Percentiles rank a stretch among this genome's conserved stretches.
phyloP scores from a whole-genome alignment of 1,284 basidiomycete species.

The Fomitopsis betulina region DNA sequence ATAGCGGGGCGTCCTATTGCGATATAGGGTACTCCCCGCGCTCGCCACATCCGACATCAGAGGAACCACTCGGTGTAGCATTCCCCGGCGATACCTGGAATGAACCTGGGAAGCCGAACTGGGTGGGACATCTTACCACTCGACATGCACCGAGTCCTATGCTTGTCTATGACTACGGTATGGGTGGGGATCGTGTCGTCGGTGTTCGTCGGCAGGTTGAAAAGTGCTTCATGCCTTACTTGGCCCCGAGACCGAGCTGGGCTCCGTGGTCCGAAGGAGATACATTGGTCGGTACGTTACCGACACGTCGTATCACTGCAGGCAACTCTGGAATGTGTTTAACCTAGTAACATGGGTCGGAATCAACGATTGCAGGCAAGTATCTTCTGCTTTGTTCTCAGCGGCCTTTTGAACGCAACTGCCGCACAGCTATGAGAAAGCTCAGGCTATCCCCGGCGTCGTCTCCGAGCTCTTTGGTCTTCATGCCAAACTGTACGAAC shows the following conservation, averaged over 20 bases:
- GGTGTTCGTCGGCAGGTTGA: constrained; percentile 40
- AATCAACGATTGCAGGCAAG: constrained; percentile 58
- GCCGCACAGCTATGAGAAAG: not conserved
- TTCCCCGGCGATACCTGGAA: constrained; percentile 43
- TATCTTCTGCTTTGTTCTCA: not conserved
- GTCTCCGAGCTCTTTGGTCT: constrained; percentile 33
- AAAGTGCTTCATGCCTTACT: constrained; percentile 30
- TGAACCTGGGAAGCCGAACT: constrained; percentile 41
- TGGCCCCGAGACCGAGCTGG: constrained; percentile 34
- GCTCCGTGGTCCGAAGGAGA: constrained; percentile 39
- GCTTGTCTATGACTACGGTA: constrained; percentile 47
- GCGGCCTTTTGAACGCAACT: not conserved
- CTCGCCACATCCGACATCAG: constrained; percentile 26
- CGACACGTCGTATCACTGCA: not conserved
- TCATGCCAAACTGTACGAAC: constrained; percentile 44
- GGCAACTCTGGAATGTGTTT: not conserved
- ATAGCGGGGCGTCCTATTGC: constrained; percentile 52
- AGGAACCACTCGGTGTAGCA: constrained; percentile 41
- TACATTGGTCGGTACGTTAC: constrained; percentile 41
- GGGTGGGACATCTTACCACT: constrained; percentile 49
- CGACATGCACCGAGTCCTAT: constrained; percentile 35
- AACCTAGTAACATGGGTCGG: constrained; percentile 58
- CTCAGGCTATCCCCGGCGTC: constrained; percentile 8
- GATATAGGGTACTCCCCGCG: constrained; percentile 30
- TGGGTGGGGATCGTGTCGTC: constrained; percentile 37